These are phyloP conservation scores for Solidago caesia DNA, from an alignment of 129 eudicot species.

Conservation along the genomic window DNA sequence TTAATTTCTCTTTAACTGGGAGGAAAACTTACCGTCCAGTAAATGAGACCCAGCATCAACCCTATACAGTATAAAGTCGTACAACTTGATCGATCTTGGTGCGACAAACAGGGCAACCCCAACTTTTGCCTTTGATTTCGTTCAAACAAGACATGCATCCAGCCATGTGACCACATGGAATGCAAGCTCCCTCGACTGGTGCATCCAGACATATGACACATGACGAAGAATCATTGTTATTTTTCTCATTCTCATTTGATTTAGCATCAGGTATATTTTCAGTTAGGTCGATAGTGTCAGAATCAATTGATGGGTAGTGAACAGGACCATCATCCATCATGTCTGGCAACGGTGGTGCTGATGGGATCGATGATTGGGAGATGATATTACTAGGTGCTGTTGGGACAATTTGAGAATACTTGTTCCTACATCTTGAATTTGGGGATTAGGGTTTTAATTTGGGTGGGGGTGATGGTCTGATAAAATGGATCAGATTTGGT, in stretches of 20 bases:
- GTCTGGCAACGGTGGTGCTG: constrained; percentile 54
- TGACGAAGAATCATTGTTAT: constrained; percentile 43
- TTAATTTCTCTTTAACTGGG: not conserved
- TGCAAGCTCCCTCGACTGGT: constrained; percentile 91
- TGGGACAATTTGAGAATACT: constrained; percentile 36
- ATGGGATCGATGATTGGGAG: constrained; percentile 45
- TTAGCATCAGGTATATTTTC: constrained; percentile 28
- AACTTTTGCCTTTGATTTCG: constrained; percentile 73
- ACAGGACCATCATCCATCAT: constrained; percentile 63
- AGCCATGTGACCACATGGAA: constrained; percentile 98
- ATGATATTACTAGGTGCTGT: constrained; percentile 28
- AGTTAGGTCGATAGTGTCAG: constrained; percentile 29
- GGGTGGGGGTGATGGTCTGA: no score
- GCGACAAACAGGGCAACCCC: constrained; percentile 98
- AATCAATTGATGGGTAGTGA: constrained; percentile 74
- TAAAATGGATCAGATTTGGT: no score
- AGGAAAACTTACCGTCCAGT: constrained; percentile 34
- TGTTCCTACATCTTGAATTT: no score
- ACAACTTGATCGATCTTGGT: constrained; percentile 81
- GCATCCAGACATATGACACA: constrained; percentile 96
- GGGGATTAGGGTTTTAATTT: no score
- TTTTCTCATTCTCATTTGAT: constrained; percentile 36
- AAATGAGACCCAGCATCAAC: constrained; percentile 16
- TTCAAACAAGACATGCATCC: constrained; percentile 96
- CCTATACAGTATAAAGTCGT: constrained; percentile 74